Percentiles rank a stretch among this genome's conserved stretches.
phyloP scores from a whole-genome alignment of 208 protist species.

The Leptomonas pyrrhocoris region DNA sequence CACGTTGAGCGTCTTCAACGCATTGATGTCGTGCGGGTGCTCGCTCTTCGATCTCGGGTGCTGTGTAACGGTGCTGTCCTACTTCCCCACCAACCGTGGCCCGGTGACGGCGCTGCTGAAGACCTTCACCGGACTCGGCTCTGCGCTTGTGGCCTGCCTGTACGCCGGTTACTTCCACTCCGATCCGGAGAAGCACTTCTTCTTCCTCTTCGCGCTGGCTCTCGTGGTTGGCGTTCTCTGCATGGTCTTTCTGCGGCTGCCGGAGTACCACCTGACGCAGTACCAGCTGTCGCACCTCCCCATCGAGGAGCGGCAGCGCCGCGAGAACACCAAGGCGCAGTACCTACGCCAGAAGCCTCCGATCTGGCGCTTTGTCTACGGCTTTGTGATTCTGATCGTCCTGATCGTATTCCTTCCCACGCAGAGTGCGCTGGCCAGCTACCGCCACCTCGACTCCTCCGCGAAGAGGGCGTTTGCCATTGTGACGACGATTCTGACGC shows the following conservation, averaged over 20 bases:
- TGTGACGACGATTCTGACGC: conserved; percentile 35
- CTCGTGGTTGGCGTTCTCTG: conserved; percentile 29
- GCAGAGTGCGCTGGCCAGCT: conserved; percentile 41
- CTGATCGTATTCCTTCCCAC: conserved; percentile 66
- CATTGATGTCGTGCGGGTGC: conserved; percentile 40
- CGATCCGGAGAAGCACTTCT: conserved; percentile 66
- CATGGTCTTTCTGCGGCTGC: conserved; percentile 45
- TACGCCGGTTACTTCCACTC: conserved; percentile 43
- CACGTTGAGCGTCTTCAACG: conserved; percentile 38
- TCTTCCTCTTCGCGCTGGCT: conserved; percentile 46
- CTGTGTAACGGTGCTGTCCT: conserved; percentile 46
- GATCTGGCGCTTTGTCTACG: conserved; percentile 65
- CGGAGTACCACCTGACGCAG: conserved; percentile 61
- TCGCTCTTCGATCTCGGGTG: conserved; percentile 40
- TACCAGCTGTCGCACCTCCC: conserved; percentile 45
- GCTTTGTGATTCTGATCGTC: conserved; percentile 48
- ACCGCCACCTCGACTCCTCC: conserved; percentile 36
- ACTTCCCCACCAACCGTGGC: conserved; percentile 51
- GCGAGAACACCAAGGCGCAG: conserved; percentile 24
- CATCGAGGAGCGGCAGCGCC: conserved; percentile 27
- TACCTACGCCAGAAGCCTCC: conserved; percentile 65
- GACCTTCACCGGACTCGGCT: conserved; percentile 58
- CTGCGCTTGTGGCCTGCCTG: conserved; percentile 48
- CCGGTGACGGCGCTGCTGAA: conserved; percentile 55
- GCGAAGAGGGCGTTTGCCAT: conserved; percentile 47